Evolutionary conservation across 1,139 yeast genomes (phyloP).

Genomic region (Yarrowia galli): DNA sequence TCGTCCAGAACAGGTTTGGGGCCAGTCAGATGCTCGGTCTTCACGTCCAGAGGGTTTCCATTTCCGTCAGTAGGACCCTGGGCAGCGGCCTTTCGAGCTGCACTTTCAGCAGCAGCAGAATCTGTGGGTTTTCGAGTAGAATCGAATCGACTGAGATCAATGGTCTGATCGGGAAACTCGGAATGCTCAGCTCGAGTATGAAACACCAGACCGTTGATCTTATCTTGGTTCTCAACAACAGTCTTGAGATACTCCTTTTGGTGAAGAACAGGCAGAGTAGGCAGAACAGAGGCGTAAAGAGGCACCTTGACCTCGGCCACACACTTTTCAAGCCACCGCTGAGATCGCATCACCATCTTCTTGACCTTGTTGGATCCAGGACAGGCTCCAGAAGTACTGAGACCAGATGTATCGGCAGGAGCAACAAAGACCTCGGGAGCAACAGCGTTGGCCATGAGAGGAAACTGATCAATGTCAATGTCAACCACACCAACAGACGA

Average conservation of each 20-base stretch:
- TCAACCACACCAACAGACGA: constrained; percentile 52
- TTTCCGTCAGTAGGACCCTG: constrained; percentile 23
- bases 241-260: constrained; percentile 47
- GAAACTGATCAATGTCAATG: constrained; percentile 46
- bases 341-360: constrained; percentile 51
- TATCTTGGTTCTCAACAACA: constrained; percentile 41
- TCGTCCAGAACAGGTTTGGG: constrained; percentile 14
- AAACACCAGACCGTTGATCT: constrained; percentile 45
- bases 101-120: constrained; percentile 38
- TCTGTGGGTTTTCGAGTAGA: constrained; percentile 26
- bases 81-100: constrained; percentile 33
- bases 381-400: constrained; percentile 45
- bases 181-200: constrained; percentile 36
- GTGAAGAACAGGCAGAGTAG: constrained; percentile 44
- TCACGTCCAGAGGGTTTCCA: constrained; percentile 22
- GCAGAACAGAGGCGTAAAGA: constrained; percentile 50
- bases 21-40: constrained; percentile 27
- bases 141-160: constrained; percentile 28
- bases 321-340: constrained; percentile 49
- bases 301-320: constrained; percentile 39
- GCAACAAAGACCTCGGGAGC: constrained; percentile 49
- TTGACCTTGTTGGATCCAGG: constrained; percentile 52
- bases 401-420: constrained; percentile 49
- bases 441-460: constrained; percentile 44
- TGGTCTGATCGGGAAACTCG: constrained; percentile 24